Percentiles rank a stretch among this genome's conserved stretches.
phyloP scores from a whole-genome alignment of 352 stramenopile genomes.

The Lagenidium sp. region DNA sequence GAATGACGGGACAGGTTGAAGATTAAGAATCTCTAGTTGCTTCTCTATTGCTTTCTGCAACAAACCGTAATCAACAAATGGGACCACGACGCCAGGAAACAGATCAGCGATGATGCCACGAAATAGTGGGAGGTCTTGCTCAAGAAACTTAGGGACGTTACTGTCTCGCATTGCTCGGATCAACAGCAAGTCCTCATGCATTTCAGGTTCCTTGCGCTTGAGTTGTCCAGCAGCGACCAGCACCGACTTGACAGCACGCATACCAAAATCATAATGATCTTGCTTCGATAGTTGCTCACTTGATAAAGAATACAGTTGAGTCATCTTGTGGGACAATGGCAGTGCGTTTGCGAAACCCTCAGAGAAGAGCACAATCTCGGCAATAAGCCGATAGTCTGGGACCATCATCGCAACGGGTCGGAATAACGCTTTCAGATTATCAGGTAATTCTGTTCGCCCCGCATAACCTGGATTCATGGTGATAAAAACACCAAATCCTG shows the following conservation, averaged over 20 bases:
- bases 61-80: conserved; percentile 91
- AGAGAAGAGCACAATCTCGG: conserved; percentile 93
- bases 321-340: conserved; percentile 92
- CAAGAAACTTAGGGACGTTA: conserved; percentile 94
- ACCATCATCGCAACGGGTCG: conserved; percentile 94
- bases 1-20: conserved; percentile 83
- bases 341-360: conserved; percentile 91
- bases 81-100: conserved; percentile 90
- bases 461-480: conserved; percentile 95
- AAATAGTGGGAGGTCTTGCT: conserved; percentile 92
- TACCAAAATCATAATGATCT: conserved; percentile 93
- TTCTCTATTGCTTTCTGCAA: conserved; percentile 87
- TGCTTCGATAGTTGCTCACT: conserved; percentile 93
- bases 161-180: conserved; percentile 95
- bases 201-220: conserved; percentile 91
- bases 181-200: conserved; percentile 90
- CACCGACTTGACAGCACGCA: conserved; percentile 91
- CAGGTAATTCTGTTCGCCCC: conserved; percentile 87
- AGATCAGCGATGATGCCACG: conserved; percentile 91
- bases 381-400: conserved; percentile 91
- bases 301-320: conserved; percentile 88
- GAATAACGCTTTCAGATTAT: conserved; percentile 94
- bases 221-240: conserved; percentile 91
- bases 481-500: conserved; percentile 92
- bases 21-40: conserved; percentile 55